Evolutionary conservation across 345 rosid species (phyloP).

Genomic region (Brassica juncea): DNA sequence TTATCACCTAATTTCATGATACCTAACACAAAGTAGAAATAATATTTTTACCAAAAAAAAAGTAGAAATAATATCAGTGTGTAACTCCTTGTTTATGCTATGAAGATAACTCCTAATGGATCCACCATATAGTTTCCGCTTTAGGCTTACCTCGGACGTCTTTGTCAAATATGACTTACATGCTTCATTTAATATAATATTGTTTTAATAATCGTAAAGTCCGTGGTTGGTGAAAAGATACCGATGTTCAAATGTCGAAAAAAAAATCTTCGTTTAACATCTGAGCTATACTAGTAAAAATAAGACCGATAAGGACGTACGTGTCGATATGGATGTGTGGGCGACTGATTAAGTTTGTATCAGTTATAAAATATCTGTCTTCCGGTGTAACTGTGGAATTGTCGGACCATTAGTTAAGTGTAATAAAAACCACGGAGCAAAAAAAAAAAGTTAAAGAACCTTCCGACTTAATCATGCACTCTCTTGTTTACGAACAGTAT

Average conservation of each 20-base stretch:
- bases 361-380: not conserved
- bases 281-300: not conserved
- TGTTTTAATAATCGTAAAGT: not conserved
- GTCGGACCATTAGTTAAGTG: not conserved
- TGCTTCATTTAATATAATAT: not conserved
- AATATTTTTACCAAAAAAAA: not conserved
- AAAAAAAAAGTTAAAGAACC: not conserved
- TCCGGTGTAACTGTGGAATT: not conserved
- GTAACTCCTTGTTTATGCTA: not conserved
- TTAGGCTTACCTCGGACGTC: constrained; percentile 2
- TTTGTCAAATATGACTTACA: constrained; percentile 26
- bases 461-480: not conserved
- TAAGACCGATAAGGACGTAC: not conserved
- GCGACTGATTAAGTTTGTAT: not conserved
- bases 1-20: not conserved
- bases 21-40: constrained; percentile 2
- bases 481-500: not conserved
- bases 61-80: not conserved
- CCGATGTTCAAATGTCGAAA: constrained; percentile 5
- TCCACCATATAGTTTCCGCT: constrained; percentile 3
- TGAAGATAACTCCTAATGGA: not conserved
- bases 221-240: constrained; percentile 28
- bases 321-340: not conserved
- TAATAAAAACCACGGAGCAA: not conserved
- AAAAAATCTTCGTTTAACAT: not conserved